Conservation (phyloP, 768 basidiomycete genomes). For the Suillus placidus region DNA sequence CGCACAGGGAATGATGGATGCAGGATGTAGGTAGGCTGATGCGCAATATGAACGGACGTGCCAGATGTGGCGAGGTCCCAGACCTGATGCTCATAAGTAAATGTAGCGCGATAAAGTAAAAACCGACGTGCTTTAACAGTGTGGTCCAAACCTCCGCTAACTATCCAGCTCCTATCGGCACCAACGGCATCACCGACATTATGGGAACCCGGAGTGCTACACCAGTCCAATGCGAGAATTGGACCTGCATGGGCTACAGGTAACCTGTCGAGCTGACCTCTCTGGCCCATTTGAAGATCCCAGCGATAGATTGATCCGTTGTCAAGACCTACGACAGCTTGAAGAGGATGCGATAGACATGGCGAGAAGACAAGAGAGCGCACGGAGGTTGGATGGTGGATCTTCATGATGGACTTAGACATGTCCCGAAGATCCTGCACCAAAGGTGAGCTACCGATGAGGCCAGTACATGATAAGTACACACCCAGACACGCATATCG, state of each 20-base stretch:
- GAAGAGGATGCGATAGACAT: conserved; percentile 62
- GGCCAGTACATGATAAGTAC: conserved; percentile 19
- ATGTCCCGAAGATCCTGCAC: conserved; percentile 73
- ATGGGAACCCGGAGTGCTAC: conserved; percentile 34
- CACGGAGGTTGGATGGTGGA: conserved; percentile 70
- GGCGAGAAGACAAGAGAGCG: conserved; percentile 74
- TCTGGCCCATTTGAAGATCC: conserved; percentile 79
- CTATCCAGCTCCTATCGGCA: conserved; percentile 64
- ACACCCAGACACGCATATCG: conserved; percentile 78
- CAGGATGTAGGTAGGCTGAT: conserved; percentile 68
- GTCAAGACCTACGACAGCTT: conserved; percentile 68
- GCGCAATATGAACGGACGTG: conserved; percentile 56
- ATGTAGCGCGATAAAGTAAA: background rate
- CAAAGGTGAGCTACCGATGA: conserved; percentile 7
- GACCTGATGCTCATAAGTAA: conserved; percentile 43
- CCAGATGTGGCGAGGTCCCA: conserved; percentile 61
- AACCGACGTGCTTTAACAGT: conserved; percentile 63
- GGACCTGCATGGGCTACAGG: conserved; percentile 74
- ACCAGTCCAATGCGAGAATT: conserved; percentile 78
- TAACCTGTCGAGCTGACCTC: conserved; percentile 70
- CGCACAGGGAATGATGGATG: conserved; percentile 77
- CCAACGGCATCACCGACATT: conserved; percentile 19
- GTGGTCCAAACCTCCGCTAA: conserved; percentile 77
- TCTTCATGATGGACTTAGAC: conserved; percentile 66
- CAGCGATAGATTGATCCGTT: conserved; percentile 76